phyloP scores from a whole-genome alignment of 768 basidiomycete species.

The Boletus pseudopeckii region DNA sequence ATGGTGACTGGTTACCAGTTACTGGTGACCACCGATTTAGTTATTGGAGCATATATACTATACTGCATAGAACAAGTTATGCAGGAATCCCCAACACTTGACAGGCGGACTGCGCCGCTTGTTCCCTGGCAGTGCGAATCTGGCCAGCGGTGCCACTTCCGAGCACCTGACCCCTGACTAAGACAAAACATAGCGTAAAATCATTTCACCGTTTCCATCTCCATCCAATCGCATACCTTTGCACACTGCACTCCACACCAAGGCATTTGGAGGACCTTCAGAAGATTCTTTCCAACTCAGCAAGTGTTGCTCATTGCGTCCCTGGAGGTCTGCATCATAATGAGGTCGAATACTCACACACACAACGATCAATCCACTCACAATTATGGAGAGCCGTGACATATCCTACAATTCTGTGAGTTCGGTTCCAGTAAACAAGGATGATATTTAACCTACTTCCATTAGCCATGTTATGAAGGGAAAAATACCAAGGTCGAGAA shows the following conservation, averaged over 20 bases:
- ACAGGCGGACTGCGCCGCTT: constrained; percentile 45
- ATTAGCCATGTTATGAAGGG: constrained; percentile 12
- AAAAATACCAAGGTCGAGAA: neutral
- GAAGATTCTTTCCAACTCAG: constrained; percentile 41
- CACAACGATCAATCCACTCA: constrained; percentile 20
- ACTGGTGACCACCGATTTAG: neutral
- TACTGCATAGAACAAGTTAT: constrained; percentile 3
- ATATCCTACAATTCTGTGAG: constrained; percentile 28
- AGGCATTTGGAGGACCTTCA: constrained; percentile 41
- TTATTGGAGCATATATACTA: constrained; percentile 2
- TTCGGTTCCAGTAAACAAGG: neutral
- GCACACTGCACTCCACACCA: constrained; percentile 53
- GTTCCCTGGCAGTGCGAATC: constrained; percentile 46
- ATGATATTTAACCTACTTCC: constrained; percentile 17
- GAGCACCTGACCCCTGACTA: constrained; percentile 47
- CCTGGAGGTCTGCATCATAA: constrained; percentile 36
- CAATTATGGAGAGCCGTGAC: constrained; percentile 46
- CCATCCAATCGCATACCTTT: constrained; percentile 42
- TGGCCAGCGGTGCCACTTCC: constrained; percentile 44
- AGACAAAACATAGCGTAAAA: constrained; percentile 1
- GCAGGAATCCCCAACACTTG: constrained; percentile 26
- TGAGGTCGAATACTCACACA: neutral
- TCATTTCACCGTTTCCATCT: neutral
- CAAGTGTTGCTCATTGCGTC: constrained; percentile 23
- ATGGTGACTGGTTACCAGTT: constrained; percentile 1